Percentiles rank a stretch among this genome's conserved stretches.
Conservation (phyloP, 1,284 basidiomycete species). For the Trichosporon faecale region DNA sequence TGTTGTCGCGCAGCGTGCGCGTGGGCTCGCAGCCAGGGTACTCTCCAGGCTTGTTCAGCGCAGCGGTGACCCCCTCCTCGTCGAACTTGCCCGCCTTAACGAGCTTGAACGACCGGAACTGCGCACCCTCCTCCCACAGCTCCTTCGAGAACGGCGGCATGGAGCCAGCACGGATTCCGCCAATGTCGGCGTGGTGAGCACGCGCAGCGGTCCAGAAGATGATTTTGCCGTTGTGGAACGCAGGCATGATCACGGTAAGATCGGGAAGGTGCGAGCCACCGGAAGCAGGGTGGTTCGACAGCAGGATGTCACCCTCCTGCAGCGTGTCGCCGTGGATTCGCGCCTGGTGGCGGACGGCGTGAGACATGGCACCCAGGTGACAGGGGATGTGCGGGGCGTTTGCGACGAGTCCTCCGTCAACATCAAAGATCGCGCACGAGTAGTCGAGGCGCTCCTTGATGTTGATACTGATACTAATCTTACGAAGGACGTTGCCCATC, state of each 20-base stretch:
- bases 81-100: slow-evolving; percentile 45
- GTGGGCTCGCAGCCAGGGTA: slow-evolving; percentile 82
- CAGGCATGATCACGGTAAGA: slow-evolving; percentile 51
- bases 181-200: slow-evolving; percentile 54
- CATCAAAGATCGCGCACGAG: slow-evolving; percentile 54
- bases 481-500: slow-evolving; percentile 56
- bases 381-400: slow-evolving; percentile 54
- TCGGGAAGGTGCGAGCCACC: slow-evolving; percentile 57
- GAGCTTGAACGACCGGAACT: slow-evolving; percentile 58
- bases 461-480: slow-evolving; percentile 53
- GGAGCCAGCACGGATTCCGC: slow-evolving; percentile 45
- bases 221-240: slow-evolving; percentile 43
- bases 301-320: slow-evolving; percentile 52
- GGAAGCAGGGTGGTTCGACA: slow-evolving; percentile 56
- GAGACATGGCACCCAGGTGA: slow-evolving; percentile 45
- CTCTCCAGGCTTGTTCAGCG: slow-evolving; percentile 81
- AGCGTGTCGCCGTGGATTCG: slow-evolving; percentile 36
- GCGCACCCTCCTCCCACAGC: slow-evolving; percentile 54
- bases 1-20: slow-evolving; percentile 68
- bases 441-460: slow-evolving; percentile 49
- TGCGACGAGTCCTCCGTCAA: slow-evolving; percentile 54
- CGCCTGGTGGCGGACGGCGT: slow-evolving; percentile 42
- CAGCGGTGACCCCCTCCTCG: slow-evolving; percentile 65
- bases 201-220: slow-evolving; percentile 47
- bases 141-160: slow-evolving; percentile 55